These are phyloP conservation scores for Talaromyces ruber DNA, from an alignment of 495 filamentous ascomycete genomes.

Conservation along the genomic window DNA sequence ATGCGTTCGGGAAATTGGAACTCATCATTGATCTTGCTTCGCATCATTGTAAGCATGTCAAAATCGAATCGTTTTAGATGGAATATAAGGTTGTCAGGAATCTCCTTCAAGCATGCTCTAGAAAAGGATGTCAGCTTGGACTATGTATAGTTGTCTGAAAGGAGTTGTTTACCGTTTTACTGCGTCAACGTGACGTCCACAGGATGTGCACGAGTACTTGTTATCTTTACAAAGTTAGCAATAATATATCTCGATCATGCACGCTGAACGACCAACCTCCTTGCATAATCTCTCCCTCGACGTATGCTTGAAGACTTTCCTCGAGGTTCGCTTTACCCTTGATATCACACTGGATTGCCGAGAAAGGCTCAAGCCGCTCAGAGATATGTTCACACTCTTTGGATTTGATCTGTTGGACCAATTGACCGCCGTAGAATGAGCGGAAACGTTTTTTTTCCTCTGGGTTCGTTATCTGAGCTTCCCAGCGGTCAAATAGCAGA, in stretches of 20 bases:
- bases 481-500: conserved; percentile 83
- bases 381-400: conserved; percentile 93
- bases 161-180: conserved; percentile 61
- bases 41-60: conserved; percentile 71
- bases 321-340: conserved; percentile 79
- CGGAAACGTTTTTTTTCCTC: conserved; percentile 69
- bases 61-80: conserved; percentile 96
- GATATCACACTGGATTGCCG: conserved; percentile 94
- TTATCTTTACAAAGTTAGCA: conserved; percentile 53
- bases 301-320: conserved; percentile 88
- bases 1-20: conserved; percentile 81
- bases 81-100: conserved; percentile 92
- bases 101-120: conserved; percentile 82
- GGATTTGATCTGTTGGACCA: conserved; percentile 91
- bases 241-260: neutral
- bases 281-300: conserved; percentile 95
- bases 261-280: conserved; percentile 47
- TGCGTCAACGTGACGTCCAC: conserved; percentile 84
- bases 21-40: conserved; percentile 92
- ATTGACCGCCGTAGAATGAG: conserved; percentile 81
- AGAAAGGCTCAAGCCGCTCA: conserved; percentile 81
- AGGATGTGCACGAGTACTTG: conserved; percentile 94
- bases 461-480: conserved; percentile 62
- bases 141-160: neutral
- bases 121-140: neutral